These are phyloP conservation scores for Populus hybrid DNA, from an alignment of 441 rosid species.

Conservation along the genomic window DNA sequence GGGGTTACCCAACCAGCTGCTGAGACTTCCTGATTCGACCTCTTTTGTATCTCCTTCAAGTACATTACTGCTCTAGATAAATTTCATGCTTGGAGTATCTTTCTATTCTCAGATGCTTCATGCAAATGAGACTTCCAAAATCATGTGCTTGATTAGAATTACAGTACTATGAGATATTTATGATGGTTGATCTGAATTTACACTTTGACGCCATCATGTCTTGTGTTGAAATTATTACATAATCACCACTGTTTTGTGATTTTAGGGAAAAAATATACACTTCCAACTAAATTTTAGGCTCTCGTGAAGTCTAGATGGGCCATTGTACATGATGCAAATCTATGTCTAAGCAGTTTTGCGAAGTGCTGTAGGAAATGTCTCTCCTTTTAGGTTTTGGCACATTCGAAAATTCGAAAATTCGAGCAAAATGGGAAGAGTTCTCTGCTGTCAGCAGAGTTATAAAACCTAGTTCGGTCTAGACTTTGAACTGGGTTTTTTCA, in stretches of 20 bases:
- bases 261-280: neutral
- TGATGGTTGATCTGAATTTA: neutral
- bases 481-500: too few species aligned
- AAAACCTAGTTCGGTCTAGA: too few species aligned
- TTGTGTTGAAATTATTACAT: neutral
- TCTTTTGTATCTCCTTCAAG: neutral
- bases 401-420: too few species aligned
- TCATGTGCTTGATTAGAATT: neutral
- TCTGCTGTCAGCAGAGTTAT: too few species aligned
- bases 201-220: neutral
- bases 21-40: constrained; percentile 36
- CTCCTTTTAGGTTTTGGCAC: too few species aligned
- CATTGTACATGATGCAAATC: too few species aligned
- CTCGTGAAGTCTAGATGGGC: too few species aligned
- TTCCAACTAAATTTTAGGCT: neutral
- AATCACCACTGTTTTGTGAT: neutral
- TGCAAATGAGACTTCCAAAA: constrained; percentile 1
- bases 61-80: neutral
- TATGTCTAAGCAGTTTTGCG: too few species aligned
- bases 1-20: constrained; percentile 80
- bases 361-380: too few species aligned
- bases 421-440: too few species aligned
- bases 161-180: neutral
- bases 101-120: neutral
- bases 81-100: neutral